These are phyloP conservation scores for Neocatenulostroma microsporum DNA, from an alignment of 2,329 filamentous ascomycete species.

Conservation along the genomic window DNA sequence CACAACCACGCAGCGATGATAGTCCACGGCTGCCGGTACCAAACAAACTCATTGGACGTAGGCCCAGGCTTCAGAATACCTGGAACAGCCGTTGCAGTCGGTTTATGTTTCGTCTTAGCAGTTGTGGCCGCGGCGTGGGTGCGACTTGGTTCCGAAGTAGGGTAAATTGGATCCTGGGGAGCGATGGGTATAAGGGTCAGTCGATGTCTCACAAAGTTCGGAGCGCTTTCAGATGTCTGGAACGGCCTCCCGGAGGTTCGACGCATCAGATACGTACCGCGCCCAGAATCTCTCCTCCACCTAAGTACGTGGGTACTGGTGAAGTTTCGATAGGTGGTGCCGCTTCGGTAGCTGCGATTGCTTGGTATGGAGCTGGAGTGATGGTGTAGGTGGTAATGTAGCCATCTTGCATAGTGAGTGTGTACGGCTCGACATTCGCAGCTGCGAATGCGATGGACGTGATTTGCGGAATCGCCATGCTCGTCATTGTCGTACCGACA, in stretches of 20 bases:
- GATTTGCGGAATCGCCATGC: background rate
- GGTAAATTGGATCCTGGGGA: background rate
- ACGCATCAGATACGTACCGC: too few relatives aligned
- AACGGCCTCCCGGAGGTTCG: too few relatives aligned
- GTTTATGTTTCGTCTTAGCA: too few relatives aligned
- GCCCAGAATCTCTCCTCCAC: too few relatives aligned
- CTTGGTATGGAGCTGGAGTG: background rate
- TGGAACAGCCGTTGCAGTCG: background rate
- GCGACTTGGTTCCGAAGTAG: too few relatives aligned
- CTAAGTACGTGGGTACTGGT: too few relatives aligned
- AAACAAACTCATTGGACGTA: background rate
- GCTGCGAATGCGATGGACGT: background rate
- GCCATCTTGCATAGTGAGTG: background rate
- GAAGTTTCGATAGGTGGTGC: background rate
- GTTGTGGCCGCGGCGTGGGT: too few relatives aligned
- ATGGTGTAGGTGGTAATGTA: background rate
- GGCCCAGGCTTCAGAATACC: background rate
- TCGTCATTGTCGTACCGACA: background rate
- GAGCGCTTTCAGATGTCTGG: too few relatives aligned
- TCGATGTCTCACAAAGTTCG: too few relatives aligned
- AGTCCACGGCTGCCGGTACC: slow-evolving; percentile 7
- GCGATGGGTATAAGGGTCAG: background rate
- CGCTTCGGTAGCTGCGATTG: background rate
- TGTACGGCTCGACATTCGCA: background rate
- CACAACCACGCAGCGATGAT: background rate